phyloP scores from a whole-genome alignment of 1,284 basidiomycete species.

The Irpex rosettiformis region DNA sequence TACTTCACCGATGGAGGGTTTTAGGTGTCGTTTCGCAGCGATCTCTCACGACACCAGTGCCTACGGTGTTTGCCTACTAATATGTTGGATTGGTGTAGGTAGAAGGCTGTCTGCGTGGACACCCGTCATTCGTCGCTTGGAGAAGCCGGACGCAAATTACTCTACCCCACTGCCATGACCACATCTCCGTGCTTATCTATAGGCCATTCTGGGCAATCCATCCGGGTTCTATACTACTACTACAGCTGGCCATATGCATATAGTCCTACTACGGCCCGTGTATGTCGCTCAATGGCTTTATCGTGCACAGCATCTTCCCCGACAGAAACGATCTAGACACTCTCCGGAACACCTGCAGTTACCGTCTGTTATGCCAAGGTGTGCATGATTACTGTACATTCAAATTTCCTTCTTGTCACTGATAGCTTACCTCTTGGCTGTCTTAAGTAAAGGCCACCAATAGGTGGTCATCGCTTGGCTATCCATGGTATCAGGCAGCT shows the following conservation, averaged over 20 bases:
- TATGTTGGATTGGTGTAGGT: too few relatives aligned
- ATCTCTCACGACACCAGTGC: too few relatives aligned
- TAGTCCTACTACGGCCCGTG: too few relatives aligned
- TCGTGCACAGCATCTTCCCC: background rate
- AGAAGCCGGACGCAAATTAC: too few relatives aligned
- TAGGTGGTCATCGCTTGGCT: background rate
- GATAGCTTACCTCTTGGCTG: background rate
- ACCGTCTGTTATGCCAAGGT: background rate
- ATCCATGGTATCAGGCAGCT: background rate
- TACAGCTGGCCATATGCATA: background rate
- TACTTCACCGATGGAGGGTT: background rate
- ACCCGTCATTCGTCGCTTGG: too few relatives aligned
- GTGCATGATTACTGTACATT: background rate
- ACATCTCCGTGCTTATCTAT: too few relatives aligned
- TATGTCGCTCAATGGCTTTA: background rate
- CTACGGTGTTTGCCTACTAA: too few relatives aligned
- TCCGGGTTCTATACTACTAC: background rate
- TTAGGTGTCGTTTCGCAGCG: too few relatives aligned
- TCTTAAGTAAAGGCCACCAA: background rate
- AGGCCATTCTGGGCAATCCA: too few relatives aligned
- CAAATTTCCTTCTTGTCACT: background rate
- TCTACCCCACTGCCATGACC: too few relatives aligned
- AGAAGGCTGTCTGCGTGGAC: too few relatives aligned
- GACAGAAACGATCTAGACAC: background rate
- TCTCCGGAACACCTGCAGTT: background rate